These are phyloP conservation scores for Dryas octopetala DNA, from an alignment of 306 rosid species.

Conservation along the genomic window DNA sequence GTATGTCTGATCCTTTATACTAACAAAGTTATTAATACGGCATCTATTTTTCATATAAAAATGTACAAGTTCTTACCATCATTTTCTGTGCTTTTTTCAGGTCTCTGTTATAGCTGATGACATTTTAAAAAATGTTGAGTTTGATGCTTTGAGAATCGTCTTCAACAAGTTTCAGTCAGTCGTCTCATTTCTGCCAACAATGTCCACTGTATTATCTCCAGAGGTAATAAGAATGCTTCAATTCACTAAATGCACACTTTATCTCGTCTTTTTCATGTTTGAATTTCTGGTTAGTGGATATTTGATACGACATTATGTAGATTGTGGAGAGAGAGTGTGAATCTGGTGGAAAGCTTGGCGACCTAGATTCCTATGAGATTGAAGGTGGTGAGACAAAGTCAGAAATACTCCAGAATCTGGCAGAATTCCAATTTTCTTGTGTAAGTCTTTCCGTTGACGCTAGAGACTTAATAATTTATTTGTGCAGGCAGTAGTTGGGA, in stretches of 20 bases:
- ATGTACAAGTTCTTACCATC: conserved; percentile 2
- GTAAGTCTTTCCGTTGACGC: conserved; percentile 44
- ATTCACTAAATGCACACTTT: background rate
- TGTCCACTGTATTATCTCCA: conserved; percentile 77
- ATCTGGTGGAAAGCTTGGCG: conserved; percentile 84
- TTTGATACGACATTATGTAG: conserved; percentile 36
- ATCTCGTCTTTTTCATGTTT: background rate
- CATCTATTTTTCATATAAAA: background rate
- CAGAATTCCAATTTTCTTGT: conserved; percentile 97
- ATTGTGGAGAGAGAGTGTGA: conserved; percentile 82
- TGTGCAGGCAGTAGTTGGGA: background rate
- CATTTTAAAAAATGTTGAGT: conserved; percentile 89
- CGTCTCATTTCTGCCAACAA: conserved; percentile 71
- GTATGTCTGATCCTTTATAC: too few relatives aligned
- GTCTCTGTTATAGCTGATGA: conserved; percentile 94
- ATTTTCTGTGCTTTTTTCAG: conserved; percentile 38
- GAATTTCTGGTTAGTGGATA: conserved; percentile 15
- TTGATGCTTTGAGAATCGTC: conserved; percentile 76
- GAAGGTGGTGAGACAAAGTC: conserved; percentile 97
- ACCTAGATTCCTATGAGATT: conserved; percentile 83
- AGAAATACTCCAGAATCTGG: conserved; percentile 85
- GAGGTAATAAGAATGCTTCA: conserved; percentile 55
- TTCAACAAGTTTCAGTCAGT: conserved; percentile 89
- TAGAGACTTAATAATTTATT: background rate
- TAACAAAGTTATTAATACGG: background rate